Base-by-base conservation (phyloP, 2,329 filamentous ascomycete genomes). In the Allantophomopsis cytisporea region DNA sequence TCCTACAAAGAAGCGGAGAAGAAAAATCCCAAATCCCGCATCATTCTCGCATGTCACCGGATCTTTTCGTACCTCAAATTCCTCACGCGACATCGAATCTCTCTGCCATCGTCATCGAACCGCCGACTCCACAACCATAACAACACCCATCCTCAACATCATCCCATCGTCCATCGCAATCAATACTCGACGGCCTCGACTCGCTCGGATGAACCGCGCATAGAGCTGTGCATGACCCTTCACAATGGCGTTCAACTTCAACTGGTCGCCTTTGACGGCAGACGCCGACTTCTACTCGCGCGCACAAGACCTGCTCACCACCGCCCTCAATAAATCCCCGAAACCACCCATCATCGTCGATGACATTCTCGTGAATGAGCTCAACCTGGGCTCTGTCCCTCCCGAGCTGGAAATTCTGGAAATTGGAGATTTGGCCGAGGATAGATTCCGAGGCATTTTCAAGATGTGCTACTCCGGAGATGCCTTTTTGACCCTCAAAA, bases 341-440 rank as follows among this genome's bases (percentile, higher is more conserved):
- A 96, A 96, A 57, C 91, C 91, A 41, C 91, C 91, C 44, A 96
- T 96, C 57, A 98, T 98, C 58, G 91, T 96, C 65, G 91, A 95
- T 71, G 91, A 98, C 62, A 96, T 98, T 64, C 76, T 95, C 59
- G 91, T 98, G 50, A 94, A 86, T 61, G 91, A 98, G 65, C 74
- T 98, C 60, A 98, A 98, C 62, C 73, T 98, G 45, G 91, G 91
- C 56, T 88, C 85, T 44, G 85, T 93, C 37, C 89, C 91, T 36
- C 91, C 91, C 10, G 86, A 96, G 56, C 66, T 98, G 53, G 91
- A 98, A 63, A 96, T 98, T 47, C 65, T 98, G 48, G 91, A 98
- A 68, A 94, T 98, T 60, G 91, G 91, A 42, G 91, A 98, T 61
- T 68, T 98, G 57, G 91, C 91, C 39, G 91, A 96, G 63, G 91